Conservation (phyloP, 2,329 filamentous ascomycete genomes). For the Diaporthe citri region DNA sequence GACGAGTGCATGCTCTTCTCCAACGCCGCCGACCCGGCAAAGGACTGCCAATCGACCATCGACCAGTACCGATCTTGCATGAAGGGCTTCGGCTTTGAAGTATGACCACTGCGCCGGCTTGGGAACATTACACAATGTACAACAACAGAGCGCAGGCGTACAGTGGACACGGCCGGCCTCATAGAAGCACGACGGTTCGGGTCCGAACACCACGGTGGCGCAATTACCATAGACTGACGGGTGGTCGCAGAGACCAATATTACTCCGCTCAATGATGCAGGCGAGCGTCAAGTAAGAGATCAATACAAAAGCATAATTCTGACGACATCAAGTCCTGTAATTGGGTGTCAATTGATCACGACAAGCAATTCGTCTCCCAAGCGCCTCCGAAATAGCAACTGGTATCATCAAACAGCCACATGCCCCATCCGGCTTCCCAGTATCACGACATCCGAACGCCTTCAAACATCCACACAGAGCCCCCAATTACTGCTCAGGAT, state of each 20-base stretch:
- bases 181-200: not conserved
- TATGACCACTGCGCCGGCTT: conserved; percentile 52
- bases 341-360: not conserved
- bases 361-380: not conserved
- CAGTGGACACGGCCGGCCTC: not conserved
- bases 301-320: not conserved
- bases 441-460: not conserved
- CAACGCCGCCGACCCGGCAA: conserved; percentile 81
- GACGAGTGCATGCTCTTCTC: conserved; percentile 99
- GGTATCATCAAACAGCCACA: conserved; percentile 33
- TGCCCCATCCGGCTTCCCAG: not conserved
- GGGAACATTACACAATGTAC: conserved; percentile 36
- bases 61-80: conserved; percentile 92
- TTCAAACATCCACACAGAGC: not conserved
- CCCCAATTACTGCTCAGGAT: not conserved
- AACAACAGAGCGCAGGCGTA: not conserved
- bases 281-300: not conserved
- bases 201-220: not conserved
- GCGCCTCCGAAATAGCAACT: conserved; percentile 27
- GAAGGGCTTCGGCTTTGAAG: conserved; percentile 90
- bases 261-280: conserved; percentile 25
- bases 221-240: conserved; percentile 21
- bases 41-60: conserved; percentile 86
- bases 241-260: conserved; percentile 14
- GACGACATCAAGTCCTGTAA: not conserved